Conservation (phyloP, 768 basidiomycete genomes). For the Termitomyces eurrhizus region DNA sequence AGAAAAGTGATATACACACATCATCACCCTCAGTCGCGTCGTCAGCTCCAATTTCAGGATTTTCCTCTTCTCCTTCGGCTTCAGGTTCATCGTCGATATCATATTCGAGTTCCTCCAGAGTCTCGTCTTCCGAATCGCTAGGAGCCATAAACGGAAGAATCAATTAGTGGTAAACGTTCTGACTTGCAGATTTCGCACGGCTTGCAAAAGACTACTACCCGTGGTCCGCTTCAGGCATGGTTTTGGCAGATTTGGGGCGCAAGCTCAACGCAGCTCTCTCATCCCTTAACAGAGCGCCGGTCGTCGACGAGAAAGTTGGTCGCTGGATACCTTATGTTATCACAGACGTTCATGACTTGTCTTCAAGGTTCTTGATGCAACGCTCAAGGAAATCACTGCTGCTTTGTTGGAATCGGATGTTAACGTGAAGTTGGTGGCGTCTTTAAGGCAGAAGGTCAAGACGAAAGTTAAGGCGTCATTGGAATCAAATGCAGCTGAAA, state of each 20-base stretch:
- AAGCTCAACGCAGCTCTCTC: slow-evolving; percentile 92
- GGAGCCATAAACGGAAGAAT: slow-evolving; percentile 34
- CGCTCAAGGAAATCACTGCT: slow-evolving; percentile 92
- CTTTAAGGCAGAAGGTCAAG: slow-evolving; percentile 86
- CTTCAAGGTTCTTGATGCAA: slow-evolving; percentile 82
- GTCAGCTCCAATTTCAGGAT: slow-evolving; percentile 40
- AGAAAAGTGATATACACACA: slow-evolving; percentile 37
- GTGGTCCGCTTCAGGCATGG: slow-evolving; percentile 54
- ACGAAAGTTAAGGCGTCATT: slow-evolving; percentile 80
- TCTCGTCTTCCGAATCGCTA: slow-evolving; percentile 65
- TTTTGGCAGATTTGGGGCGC: slow-evolving; percentile 91
- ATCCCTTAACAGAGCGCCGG: slow-evolving; percentile 78
- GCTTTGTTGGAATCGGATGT: slow-evolving; percentile 96
- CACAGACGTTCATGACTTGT: slow-evolving; percentile 8
- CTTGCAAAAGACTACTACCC: slow-evolving; percentile 15
- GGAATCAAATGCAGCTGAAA: slow-evolving; percentile 60
- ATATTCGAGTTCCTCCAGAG: slow-evolving; percentile 55
- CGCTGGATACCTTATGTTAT: slow-evolving; percentile 2
- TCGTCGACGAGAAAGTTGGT: slow-evolving; percentile 88
- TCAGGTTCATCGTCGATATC: slow-evolving; percentile 47
- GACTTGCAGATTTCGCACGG: slow-evolving; percentile 17
- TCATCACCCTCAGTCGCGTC: slow-evolving; percentile 71
- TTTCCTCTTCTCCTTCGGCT: slow-evolving; percentile 49
- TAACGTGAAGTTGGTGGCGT: slow-evolving; percentile 93
- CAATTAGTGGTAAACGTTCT: slow-evolving; percentile 1